Evolutionary conservation across 805 yeast genomes (phyloP), one percentile per base, ranked within the genome.

Genomic region (Saccharomycopsis javanensis): DNA sequence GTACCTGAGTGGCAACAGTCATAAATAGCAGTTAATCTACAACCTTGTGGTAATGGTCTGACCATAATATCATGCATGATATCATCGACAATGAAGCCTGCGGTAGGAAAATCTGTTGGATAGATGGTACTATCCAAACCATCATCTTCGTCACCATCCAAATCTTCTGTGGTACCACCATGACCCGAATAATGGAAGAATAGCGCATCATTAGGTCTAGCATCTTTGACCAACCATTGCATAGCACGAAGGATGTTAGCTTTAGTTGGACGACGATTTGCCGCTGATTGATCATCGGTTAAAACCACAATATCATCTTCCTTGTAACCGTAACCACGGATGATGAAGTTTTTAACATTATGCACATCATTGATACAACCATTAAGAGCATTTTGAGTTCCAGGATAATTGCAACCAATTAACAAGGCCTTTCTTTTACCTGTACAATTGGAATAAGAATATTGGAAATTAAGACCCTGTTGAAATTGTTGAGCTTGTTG

Each of bases 1-100:
- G 88, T 75, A n/a, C 90, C 91, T 11, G 86, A 79, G 65, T 85
- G 91, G 66, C 91, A 85, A 34, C 86, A 80, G 68, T 85, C 91
- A 64, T 80, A 85, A 60, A 85, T 72, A 0, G 87, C 86, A 2
- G 89, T 85, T 55, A 85, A 72, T 56, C 88, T 73, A 55, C 82
- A 79, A 31, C 91, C 90, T 2, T 79, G 75, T 15, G 80, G 83
- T 61, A 85, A 73, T 5, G 86, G 78, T 60, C 72, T 73, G 25
- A 85, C 88, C 78, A 85, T 65, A 48, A 80, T 70, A 52, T 75
- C 78, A 65, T 85, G 88, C 73, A 85, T 73, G 3, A 75, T 71
- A 66, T 85, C 91, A 66, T 85, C 91, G 34, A 80, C 76, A 59
- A 85, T 75, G 50, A 81, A 79, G 0, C 91, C 91, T 1, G 78